These are phyloP conservation scores for Pseudotsuga menziesii DNA, from an alignment of 75 land plant genomes.

Conservation along the genomic window DNA sequence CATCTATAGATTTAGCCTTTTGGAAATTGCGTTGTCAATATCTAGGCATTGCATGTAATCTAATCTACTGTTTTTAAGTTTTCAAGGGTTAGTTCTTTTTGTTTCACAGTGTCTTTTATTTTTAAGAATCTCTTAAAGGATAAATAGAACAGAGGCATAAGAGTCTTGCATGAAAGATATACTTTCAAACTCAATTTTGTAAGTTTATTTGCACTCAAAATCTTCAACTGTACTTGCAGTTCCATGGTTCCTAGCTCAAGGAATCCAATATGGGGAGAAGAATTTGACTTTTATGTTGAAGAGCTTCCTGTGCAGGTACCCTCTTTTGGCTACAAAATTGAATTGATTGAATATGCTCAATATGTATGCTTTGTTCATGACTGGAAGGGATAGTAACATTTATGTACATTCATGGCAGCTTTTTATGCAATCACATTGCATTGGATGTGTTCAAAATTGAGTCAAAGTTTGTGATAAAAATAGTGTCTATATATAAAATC, in stretches of 20 bases:
- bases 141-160: background rate
- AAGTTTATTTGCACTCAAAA: background rate
- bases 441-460: background rate
- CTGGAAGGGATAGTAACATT: background rate
- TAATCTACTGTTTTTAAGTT: background rate
- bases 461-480: background rate
- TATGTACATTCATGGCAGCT: background rate
- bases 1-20: background rate
- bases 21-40: background rate
- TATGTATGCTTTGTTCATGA: background rate
- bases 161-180: background rate
- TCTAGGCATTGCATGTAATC: background rate
- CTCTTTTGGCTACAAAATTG: background rate
- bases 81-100: background rate
- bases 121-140: background rate
- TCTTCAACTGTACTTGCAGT: constrained; percentile 32
- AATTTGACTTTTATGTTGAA: constrained; percentile 88
- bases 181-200: background rate
- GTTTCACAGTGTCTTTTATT: background rate
- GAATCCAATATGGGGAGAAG: constrained; percentile 99
- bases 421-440: background rate
- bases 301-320: constrained; percentile 85
- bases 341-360: background rate
- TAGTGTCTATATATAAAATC: too few relatives aligned
- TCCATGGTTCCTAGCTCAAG: constrained; percentile 98